These are phyloP conservation scores for Pseudevernia furfuracea DNA, from an alignment of 495 filamentous ascomycete species.

Conservation along the genomic window DNA sequence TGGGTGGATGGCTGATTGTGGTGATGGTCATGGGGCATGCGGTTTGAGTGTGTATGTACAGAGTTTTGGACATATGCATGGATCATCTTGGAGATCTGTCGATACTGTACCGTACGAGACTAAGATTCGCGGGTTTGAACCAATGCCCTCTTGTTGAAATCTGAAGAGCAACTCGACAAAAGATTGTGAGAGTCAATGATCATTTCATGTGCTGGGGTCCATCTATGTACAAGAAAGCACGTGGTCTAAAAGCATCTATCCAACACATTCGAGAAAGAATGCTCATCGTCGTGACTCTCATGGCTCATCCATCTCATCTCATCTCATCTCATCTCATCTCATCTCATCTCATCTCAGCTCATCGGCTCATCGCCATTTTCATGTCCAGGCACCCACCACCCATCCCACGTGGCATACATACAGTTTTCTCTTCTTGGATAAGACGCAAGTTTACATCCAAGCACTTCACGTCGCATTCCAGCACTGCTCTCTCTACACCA, in stretches of 20 bases:
- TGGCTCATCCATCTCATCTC: background rate
- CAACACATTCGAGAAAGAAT: background rate
- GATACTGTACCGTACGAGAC: background rate
- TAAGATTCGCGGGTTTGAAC: background rate
- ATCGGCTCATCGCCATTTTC: background rate
- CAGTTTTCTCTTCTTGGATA: background rate
- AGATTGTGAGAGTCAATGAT: background rate
- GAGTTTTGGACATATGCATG: background rate
- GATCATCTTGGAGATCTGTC: background rate
- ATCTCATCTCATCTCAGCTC: no score
- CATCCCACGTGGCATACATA: background rate
- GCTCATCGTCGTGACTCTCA: background rate
- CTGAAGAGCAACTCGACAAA: no score
- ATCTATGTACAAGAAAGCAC: background rate
- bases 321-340: background rate
- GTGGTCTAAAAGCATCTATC: background rate
- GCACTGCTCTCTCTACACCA: conserved; percentile 7
- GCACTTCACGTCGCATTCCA: background rate
- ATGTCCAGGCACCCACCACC: background rate
- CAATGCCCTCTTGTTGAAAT: background rate
- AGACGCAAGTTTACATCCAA: background rate
- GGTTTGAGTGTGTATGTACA: no score
- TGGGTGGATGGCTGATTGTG: background rate
- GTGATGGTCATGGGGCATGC: background rate
- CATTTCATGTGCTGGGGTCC: background rate